Percentiles rank a stretch among this genome's conserved stretches.
phyloP scores from a whole-genome alignment of 1,284 basidiomycete genomes.

The Xanthoconium separans region DNA sequence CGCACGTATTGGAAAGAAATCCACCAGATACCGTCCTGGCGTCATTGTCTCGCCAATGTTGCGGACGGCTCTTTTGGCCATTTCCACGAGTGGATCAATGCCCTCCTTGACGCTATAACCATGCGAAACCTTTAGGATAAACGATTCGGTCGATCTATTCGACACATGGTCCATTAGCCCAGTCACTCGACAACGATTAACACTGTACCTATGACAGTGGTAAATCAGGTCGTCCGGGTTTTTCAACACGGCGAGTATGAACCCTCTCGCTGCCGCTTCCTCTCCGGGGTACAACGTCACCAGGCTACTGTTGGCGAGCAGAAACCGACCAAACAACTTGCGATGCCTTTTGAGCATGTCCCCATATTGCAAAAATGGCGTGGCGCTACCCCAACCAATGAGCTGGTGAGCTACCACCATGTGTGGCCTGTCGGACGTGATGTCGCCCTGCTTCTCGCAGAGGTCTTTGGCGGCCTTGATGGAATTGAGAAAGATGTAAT shows the following conservation, averaged over 20 bases:
- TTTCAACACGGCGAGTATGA: not conserved
- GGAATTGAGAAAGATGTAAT: not conserved
- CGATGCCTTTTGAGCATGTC: not conserved
- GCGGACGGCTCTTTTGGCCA: slow-evolving; percentile 16
- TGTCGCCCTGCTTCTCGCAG: not conserved
- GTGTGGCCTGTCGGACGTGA: not conserved
- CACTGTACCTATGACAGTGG: slow-evolving; percentile 8
- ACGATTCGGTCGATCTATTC: slow-evolving; percentile 2
- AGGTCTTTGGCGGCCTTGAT: not conserved
- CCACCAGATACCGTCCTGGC: slow-evolving; percentile 27
- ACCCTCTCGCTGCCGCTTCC: slow-evolving; percentile 16
- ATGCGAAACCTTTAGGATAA: slow-evolving; percentile 15
- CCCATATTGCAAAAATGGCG: not conserved
- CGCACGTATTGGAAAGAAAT: slow-evolving; percentile 28
- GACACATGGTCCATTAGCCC: not conserved
- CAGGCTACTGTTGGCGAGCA: not conserved
- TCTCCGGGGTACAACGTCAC: slow-evolving; percentile 8
- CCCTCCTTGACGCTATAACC: slow-evolving; percentile 20
- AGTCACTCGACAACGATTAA: slow-evolving; percentile 1
- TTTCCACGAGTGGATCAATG: slow-evolving; percentile 10
- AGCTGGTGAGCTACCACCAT: not conserved
- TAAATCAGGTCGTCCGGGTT: slow-evolving; percentile 5
- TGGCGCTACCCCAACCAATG: not conserved
- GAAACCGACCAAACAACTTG: not conserved
- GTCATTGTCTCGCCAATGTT: slow-evolving; percentile 11